These are phyloP conservation scores for Fusarium miscanthi DNA, from an alignment of 2,329 filamentous ascomycete genomes.

Conservation along the genomic window DNA sequence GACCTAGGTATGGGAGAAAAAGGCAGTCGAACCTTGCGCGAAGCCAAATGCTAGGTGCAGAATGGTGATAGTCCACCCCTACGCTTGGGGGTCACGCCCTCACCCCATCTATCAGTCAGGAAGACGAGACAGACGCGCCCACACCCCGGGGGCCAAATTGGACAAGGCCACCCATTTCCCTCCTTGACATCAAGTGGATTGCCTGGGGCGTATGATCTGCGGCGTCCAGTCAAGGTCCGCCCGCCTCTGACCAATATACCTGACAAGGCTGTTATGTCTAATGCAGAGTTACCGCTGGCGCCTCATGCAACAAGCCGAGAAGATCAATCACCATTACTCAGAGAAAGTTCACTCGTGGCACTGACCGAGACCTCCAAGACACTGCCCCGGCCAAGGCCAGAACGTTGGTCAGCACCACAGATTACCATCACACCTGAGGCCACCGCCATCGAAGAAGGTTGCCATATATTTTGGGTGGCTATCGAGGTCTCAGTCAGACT, in stretches of 20 bases:
- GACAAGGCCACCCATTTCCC: not conserved
- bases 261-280: not conserved
- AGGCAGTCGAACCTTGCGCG: not conserved
- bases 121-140: slow-evolving; percentile 29
- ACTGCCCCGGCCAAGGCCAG: not conserved
- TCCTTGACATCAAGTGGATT: slow-evolving; percentile 17
- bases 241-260: slow-evolving; percentile 38
- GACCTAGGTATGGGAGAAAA: not conserved
- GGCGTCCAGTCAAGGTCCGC: slow-evolving; percentile 28
- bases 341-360: not conserved
- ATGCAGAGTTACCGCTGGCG: not conserved
- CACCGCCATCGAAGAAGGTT: slow-evolving; percentile 48
- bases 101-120: slow-evolving; percentile 27
- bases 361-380: not conserved
- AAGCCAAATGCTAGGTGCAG: slow-evolving; percentile 19
- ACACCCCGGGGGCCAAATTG: not conserved
- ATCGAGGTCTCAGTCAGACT: slow-evolving; percentile 59
- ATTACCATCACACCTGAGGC: slow-evolving; percentile 58
- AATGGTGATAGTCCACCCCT: slow-evolving; percentile 22
- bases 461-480: slow-evolving; percentile 58
- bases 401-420: slow-evolving; percentile 54
- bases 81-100: slow-evolving; percentile 1
- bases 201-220: slow-evolving; percentile 14
- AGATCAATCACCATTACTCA: not conserved
- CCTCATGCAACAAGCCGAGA: not conserved